phyloP scores from a whole-genome alignment of 192 early-diverging fungal species.

The Linnemannia hyalina region DNA sequence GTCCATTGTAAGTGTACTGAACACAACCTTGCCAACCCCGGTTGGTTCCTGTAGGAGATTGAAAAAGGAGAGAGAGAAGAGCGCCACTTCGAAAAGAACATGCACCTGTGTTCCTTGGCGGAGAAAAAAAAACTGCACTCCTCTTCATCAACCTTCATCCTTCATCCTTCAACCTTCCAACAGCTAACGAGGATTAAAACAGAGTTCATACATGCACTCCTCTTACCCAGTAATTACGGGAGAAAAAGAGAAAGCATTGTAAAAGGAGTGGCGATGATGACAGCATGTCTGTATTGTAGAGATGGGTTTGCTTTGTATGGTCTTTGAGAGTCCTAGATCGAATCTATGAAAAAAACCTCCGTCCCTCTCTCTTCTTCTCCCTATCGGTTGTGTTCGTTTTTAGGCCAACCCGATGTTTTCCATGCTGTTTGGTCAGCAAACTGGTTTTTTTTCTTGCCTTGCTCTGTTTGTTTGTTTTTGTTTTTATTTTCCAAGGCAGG shows the following conservation, averaged over 20 bases:
- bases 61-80: neutral
- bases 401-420: conserved; percentile 2
- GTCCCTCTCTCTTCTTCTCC: neutral
- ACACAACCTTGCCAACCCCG: neutral
- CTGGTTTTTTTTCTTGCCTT: neutral
- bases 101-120: neutral
- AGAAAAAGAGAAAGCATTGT: neutral
- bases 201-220: neutral
- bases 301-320: neutral
- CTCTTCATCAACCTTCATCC: neutral
- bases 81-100: neutral
- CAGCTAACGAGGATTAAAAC: neutral
- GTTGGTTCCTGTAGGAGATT: conserved; percentile 8
- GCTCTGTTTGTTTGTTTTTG: neutral
- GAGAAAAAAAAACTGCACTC: conserved; percentile 2
- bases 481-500: neutral
- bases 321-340: neutral
- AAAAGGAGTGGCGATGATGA: neutral
- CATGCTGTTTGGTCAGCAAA: neutral
- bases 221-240: neutral
- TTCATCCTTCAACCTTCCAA: neutral
- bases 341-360: neutral
- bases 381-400: neutral
- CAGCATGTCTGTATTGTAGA: neutral
- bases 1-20: neutral